A percentile compares a stretch with the other conserved stretches of the same genome.
These are phyloP conservation scores for Phytophthora fragariae DNA, from an alignment of 352 stramenopile species.

Conservation along the genomic window DNA sequence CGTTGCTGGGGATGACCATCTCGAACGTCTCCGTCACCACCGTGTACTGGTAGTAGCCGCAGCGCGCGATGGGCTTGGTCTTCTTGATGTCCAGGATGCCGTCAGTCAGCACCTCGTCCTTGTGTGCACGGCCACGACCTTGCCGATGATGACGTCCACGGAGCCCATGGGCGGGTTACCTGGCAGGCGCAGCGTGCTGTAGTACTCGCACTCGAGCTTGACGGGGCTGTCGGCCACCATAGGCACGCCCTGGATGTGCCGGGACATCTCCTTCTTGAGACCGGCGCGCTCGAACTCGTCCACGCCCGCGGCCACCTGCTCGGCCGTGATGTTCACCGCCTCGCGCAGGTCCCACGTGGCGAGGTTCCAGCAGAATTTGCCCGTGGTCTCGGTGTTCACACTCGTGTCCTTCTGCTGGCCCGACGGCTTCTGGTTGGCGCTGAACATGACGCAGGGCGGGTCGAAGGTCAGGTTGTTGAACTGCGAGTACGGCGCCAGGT, in stretches of 20 bases:
- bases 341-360: slow-evolving; percentile 39
- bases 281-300: slow-evolving; percentile 42
- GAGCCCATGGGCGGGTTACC: slow-evolving; percentile 44
- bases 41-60: slow-evolving; percentile 46
- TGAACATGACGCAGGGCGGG: slow-evolving; percentile 46
- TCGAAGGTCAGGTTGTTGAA: slow-evolving; percentile 48
- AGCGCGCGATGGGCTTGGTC: slow-evolving; percentile 42
- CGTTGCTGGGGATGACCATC: slow-evolving; percentile 41
- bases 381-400: slow-evolving; percentile 37
- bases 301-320: slow-evolving; percentile 34
- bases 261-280: slow-evolving; percentile 40
- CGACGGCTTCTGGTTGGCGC: slow-evolving; percentile 41
- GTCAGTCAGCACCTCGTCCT: slow-evolving; percentile 43
- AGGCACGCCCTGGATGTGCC: slow-evolving; percentile 32
- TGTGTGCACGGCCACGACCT: slow-evolving; percentile 44
- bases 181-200: slow-evolving; percentile 42
- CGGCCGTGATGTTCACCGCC: slow-evolving; percentile 40
- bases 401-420: slow-evolving; percentile 41
- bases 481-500: slow-evolving; percentile 41
- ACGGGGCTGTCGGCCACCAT: slow-evolving; percentile 47
- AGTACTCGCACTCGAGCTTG: slow-evolving; percentile 47
- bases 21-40: slow-evolving; percentile 44
- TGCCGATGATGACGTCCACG: slow-evolving; percentile 46
- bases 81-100: slow-evolving; percentile 47
- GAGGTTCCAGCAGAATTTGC: slow-evolving; percentile 44